phyloP scores from a whole-genome alignment of 1,284 basidiomycete genomes.

The Marasmius fiardii region DNA sequence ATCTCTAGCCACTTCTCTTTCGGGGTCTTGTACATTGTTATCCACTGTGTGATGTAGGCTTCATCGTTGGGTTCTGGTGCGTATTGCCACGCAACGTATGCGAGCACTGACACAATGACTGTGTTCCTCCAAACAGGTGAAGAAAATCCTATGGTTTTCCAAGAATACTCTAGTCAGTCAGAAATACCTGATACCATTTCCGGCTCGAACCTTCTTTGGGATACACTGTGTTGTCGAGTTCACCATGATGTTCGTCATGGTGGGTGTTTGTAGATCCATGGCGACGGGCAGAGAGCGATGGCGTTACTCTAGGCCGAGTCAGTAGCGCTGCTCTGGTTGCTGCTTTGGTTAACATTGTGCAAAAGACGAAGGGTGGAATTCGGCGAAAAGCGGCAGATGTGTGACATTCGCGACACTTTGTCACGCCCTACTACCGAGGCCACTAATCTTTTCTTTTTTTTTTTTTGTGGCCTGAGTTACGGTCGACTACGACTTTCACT shows the following conservation, averaged over 20 bases:
- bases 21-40: constrained; percentile 49
- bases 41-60: constrained; percentile 59
- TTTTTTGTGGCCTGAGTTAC: no score
- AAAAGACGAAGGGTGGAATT: constrained; percentile 2
- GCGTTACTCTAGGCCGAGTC: constrained; percentile 24
- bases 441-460: no score
- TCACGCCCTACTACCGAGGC: no score
- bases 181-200: background rate
- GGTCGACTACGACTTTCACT: no score
- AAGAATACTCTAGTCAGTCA: background rate
- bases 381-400: background rate
- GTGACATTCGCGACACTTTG: background rate
- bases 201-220: constrained; percentile 53
- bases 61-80: constrained; percentile 58
- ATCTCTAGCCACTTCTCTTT: constrained; percentile 47
- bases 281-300: constrained; percentile 26
- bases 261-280: constrained; percentile 33
- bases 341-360: constrained; percentile 22
- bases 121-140: constrained; percentile 63
- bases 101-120: constrained; percentile 42
- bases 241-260: constrained; percentile 34
- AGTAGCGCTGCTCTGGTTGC: constrained; percentile 28
- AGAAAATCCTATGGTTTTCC: constrained; percentile 47
- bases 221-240: constrained; percentile 43
- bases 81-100: constrained; percentile 59